Evolutionary conservation across 2,329 filamentous ascomycete genomes (phyloP).

Genomic region (Leptographium galeiforme): DNA sequence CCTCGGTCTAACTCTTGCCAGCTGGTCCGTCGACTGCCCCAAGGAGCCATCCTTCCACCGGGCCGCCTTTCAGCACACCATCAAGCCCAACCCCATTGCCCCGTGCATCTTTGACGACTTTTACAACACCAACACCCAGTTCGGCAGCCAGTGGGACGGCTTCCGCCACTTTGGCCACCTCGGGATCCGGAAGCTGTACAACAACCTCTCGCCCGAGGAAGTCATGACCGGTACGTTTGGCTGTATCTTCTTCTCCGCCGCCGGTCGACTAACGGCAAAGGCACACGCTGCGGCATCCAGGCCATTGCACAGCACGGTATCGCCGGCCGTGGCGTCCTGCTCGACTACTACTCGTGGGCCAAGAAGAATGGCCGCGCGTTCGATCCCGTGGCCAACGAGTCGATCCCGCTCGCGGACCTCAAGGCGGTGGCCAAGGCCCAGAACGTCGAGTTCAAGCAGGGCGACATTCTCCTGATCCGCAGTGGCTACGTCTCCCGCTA

Average conservation of each 20-base stretch:
- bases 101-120: constrained; percentile 6
- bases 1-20: background rate
- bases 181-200: background rate
- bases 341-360: constrained; percentile 31
- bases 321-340: constrained; percentile 34
- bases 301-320: constrained; percentile 27
- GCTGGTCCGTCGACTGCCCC: constrained; percentile 13
- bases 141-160: constrained; percentile 9
- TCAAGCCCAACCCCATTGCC: background rate
- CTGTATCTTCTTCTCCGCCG: too few species aligned
- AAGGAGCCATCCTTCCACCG: constrained; percentile 4
- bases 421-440: constrained; percentile 29
- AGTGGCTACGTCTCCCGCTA: constrained; percentile 36
- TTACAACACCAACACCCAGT: constrained; percentile 7
- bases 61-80: background rate
- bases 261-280: background rate
- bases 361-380: constrained; percentile 25
- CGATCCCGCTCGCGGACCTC: constrained; percentile 29
- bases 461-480: constrained; percentile 45
- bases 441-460: constrained; percentile 22
- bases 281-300: constrained; percentile 1
- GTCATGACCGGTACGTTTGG: background rate
- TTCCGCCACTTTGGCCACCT: constrained; percentile 6
- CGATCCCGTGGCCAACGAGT: constrained; percentile 23
- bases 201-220: background rate